These are phyloP conservation scores for Cyclotella choctawhatcheeana DNA, from an alignment of 108 stramenopile species.

Conservation along the genomic window DNA sequence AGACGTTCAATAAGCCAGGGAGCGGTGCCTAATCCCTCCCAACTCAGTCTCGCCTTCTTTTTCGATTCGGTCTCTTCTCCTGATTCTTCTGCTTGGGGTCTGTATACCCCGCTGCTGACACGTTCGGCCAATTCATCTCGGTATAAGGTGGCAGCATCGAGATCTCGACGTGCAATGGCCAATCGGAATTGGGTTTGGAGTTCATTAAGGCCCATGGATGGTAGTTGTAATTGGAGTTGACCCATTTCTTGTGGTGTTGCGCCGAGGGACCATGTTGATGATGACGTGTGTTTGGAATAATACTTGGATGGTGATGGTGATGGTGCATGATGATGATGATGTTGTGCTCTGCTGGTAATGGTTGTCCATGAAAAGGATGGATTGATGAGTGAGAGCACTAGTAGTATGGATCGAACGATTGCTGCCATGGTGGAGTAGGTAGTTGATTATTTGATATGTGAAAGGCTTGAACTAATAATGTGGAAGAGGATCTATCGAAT, in stretches of 20 bases:
- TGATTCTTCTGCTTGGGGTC: slow-evolving; percentile 34
- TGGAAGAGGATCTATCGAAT: no score
- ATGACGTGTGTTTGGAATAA: neutral
- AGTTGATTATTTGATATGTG: no score
- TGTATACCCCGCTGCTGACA: slow-evolving; percentile 43
- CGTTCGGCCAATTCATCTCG: slow-evolving; percentile 69
- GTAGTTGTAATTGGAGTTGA: slow-evolving; percentile 29
- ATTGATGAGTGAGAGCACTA: no score
- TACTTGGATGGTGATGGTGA: neutral
- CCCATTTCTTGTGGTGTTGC: slow-evolving; percentile 13
- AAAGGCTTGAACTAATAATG: no score
- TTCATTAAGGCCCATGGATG: slow-evolving; percentile 83
- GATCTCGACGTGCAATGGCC: slow-evolving; percentile 68
- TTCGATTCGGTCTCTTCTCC: slow-evolving; percentile 39
- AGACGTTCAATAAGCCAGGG: slow-evolving; percentile 85
- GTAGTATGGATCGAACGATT: no score
- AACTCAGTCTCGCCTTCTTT: slow-evolving; percentile 61
- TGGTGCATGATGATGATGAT: no score
- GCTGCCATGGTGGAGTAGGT: no score
- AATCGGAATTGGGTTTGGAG: slow-evolving; percentile 81
- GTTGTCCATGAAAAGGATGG: no score
- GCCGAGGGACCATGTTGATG: neutral
- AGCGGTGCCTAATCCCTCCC: slow-evolving; percentile 80
- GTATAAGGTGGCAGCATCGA: slow-evolving; percentile 61
- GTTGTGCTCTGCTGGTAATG: no score